A percentile compares a stretch with the other conserved stretches of the same genome.
These are phyloP conservation scores for Trichocladium antarcticum DNA, from an alignment of 495 filamentous ascomycete genomes.

Conservation along the genomic window DNA sequence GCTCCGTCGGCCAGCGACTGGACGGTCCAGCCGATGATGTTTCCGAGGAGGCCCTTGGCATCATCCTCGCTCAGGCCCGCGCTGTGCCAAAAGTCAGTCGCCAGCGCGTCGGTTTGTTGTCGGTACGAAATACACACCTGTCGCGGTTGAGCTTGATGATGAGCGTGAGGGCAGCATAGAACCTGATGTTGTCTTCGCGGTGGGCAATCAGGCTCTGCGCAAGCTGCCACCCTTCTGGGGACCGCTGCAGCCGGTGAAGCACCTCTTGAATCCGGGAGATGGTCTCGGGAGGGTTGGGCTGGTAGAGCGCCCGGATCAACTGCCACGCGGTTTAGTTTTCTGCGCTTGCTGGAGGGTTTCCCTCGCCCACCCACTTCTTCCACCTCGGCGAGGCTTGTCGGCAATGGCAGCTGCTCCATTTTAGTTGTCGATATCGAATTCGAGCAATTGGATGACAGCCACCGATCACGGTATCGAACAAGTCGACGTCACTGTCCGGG, in stretches of 20 bases:
- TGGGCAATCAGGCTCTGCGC: constrained; percentile 59
- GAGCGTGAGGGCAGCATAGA: constrained; percentile 90
- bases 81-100: constrained; percentile 26
- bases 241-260: constrained; percentile 66
- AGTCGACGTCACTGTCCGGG: neutral
- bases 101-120: neutral
- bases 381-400: constrained; percentile 33
- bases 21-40: constrained; percentile 58
- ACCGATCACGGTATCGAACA: too few species aligned
- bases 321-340: constrained; percentile 18
- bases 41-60: constrained; percentile 52
- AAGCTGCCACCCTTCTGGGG: constrained; percentile 72
- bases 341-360: neutral
- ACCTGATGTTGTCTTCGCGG: constrained; percentile 60
- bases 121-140: constrained; percentile 40
- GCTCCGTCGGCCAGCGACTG: constrained; percentile 47
- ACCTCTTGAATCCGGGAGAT: constrained; percentile 61
- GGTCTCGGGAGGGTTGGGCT: constrained; percentile 49
- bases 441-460: too few species aligned
- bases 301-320: constrained; percentile 59
- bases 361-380: constrained; percentile 25
- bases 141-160: constrained; percentile 85
- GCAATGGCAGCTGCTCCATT: constrained; percentile 26
- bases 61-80: constrained; percentile 51
- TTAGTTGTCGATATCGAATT: neutral